Percentiles rank a stretch among this genome's conserved stretches.
Evolutionary conservation across 2,329 filamentous ascomycete species (phyloP).

Genomic region (Penicillium sp.): DNA sequence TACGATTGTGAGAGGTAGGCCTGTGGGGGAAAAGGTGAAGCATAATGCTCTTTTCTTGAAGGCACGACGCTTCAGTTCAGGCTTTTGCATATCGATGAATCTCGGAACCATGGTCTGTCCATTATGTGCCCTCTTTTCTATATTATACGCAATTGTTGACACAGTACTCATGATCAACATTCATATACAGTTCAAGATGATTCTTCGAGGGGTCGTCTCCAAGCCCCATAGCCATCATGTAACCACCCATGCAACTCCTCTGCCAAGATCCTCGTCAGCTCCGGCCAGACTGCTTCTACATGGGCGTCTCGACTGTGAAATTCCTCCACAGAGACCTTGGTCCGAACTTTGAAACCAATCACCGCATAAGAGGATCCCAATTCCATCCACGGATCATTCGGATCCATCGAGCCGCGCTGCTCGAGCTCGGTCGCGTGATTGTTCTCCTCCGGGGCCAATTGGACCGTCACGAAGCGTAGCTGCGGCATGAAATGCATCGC

Average conservation of each 20-base stretch:
- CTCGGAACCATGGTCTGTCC: too few relatives aligned
- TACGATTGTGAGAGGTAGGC: too few relatives aligned
- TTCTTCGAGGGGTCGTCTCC: conserved; percentile 22
- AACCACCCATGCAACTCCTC: conserved; percentile 29
- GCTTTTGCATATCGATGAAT: too few relatives aligned
- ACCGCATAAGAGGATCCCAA: conserved; percentile 54
- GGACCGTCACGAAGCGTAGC: conserved; percentile 58
- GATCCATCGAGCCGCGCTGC: conserved; percentile 41
- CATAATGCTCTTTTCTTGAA: too few relatives aligned
- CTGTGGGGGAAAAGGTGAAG: too few relatives aligned
- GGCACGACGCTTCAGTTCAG: too few relatives aligned
- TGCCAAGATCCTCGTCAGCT: conserved; percentile 28
- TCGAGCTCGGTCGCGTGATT: conserved; percentile 44
- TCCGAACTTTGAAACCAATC: conserved; percentile 42
- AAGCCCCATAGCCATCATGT: conserved; percentile 34
- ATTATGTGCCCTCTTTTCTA: background rate
- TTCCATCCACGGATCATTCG: conserved; percentile 56
- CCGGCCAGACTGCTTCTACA: conserved; percentile 30
- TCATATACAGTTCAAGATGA: background rate
- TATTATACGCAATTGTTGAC: background rate
- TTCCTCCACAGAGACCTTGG: conserved; percentile 24
- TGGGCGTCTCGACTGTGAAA: conserved; percentile 37
- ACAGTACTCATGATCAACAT: background rate
- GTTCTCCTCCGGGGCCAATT: conserved; percentile 46
- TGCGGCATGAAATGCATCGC: conserved; percentile 53